Evolutionary conservation across 257 asterid genomes (phyloP), one percentile per base, ranked within the genome.

Genomic region (Jaltomata sinuosa): DNA sequence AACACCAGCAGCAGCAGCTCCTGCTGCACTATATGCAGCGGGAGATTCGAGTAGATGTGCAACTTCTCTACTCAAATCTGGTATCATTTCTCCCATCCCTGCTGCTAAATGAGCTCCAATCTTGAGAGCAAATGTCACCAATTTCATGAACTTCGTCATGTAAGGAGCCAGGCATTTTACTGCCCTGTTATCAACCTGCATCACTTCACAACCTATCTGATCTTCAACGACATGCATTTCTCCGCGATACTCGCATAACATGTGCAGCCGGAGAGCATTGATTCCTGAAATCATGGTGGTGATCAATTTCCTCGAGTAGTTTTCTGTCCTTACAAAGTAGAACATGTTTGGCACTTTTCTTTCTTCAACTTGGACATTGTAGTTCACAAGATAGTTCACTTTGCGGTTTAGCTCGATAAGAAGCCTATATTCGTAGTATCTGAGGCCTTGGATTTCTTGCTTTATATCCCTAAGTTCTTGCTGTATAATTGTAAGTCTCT

Each of bases 31-130:
- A 4, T 91, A 92, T 67, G 91, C 77, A 22, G 90, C 16, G 15
- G 98, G 94, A 81, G 98, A 94, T 7, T 90, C 89, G 7, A 87
- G 81, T 68, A 95, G 88, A 87, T 92, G 96, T 19, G 94, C 90
- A 11, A 95, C 95, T 89, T 91, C 98, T 87, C 91, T 86, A 71
- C 98, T 93, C 27, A 95, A 89, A 90, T 95, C 99, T 71, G 99
- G 99, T 87, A 95, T 95, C 94, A 95, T 84, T 74, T 90, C 93
- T 47, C 98, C 98, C 99, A 95, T 95, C 15, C 99, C 99, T 68
- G 84, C 94, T 78, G 98, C 98, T 79, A 95, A 85, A 83, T 95
- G 99, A 34, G 99, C 99, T 80, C 99, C 98, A 29, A 95, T 93
- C 85, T 95, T 94, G 45, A 95, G 93, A 34, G 99, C 98, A 87